Evolutionary conservation across 148 eudicot species (phyloP).

Genomic region (Fallopia convolvulus): DNA sequence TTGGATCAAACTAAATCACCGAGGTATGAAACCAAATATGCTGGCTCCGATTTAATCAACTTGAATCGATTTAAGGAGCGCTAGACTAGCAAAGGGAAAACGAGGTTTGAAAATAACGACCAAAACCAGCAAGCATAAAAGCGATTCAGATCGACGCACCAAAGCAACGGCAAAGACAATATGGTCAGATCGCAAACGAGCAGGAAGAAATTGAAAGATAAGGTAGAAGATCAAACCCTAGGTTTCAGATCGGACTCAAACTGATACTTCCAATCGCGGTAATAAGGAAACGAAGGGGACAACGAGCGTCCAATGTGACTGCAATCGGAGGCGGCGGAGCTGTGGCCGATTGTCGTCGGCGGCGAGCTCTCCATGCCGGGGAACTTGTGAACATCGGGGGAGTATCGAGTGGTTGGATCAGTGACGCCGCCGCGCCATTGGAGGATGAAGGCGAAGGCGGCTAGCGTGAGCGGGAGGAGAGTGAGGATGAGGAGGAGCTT

Average conservation of each 20-base stretch:
- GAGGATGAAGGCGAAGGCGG: constrained; percentile 71
- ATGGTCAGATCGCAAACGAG: constrained; percentile 14
- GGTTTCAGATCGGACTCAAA: constrained; percentile 68
- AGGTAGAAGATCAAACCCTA: constrained; percentile 36
- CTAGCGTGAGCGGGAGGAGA: constrained; percentile 68
- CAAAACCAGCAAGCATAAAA: neutral
- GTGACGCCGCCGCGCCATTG: constrained; percentile 91
- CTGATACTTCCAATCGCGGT: constrained; percentile 63
- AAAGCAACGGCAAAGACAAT: neutral
- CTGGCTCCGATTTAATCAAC: neutral
- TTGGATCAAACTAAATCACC: neutral
- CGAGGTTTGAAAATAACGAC: neutral
- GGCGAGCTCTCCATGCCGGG: constrained; percentile 79
- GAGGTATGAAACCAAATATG: neutral
- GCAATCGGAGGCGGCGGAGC: constrained; percentile 39
- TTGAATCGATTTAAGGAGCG: neutral
- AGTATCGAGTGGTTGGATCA: constrained; percentile 70
- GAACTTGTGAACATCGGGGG: constrained; percentile 54
- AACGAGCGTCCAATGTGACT: constrained; percentile 32
- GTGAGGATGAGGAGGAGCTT: constrained; percentile 71
- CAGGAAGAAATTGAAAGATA: neutral
- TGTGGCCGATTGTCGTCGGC: constrained; percentile 28
- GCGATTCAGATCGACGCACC: neutral
- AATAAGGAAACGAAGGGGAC: constrained; percentile 55
- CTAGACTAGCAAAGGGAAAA: neutral